phyloP scores from a whole-genome alignment of 257 asterid genomes.

The Petunia secreta region DNA sequence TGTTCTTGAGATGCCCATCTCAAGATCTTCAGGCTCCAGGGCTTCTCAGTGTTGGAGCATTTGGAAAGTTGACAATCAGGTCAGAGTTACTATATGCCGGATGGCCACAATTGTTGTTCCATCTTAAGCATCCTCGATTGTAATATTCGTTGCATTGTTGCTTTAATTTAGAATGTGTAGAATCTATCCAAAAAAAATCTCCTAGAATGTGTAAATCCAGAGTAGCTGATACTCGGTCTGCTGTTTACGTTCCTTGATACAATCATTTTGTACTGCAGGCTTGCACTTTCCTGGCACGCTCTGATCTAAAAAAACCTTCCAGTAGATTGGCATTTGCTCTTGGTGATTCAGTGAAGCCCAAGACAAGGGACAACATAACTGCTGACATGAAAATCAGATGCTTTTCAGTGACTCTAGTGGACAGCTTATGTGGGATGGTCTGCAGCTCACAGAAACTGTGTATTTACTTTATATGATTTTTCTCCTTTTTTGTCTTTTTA shows the following conservation, averaged over 20 bases:
- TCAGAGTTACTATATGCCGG: constrained; percentile 32
- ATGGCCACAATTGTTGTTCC: not conserved
- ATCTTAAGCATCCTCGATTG: constrained; percentile 3
- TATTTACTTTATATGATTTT: constrained; percentile 26
- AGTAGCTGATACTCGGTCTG: constrained; percentile 20
- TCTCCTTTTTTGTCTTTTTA: constrained; percentile 28
- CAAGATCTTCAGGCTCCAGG: constrained; percentile 79
- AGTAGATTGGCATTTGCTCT: constrained; percentile 79
- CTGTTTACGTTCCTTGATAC: constrained; percentile 28
- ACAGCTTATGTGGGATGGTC: constrained; percentile 98
- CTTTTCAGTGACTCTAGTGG: constrained; percentile 81
- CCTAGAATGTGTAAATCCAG: constrained; percentile 17
- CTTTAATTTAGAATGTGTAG: not conserved
- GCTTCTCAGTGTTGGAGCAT: constrained; percentile 91
- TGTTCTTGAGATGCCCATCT: constrained; percentile 80
- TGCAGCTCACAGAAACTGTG: constrained; percentile 29
- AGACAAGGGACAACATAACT: constrained; percentile 84
- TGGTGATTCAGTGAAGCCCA: constrained; percentile 88
- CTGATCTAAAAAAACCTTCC: constrained; percentile 91
- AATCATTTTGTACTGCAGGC: constrained; percentile 55
- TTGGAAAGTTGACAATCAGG: constrained; percentile 99
- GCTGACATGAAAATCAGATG: constrained; percentile 97
- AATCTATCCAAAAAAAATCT: too few relatives aligned
- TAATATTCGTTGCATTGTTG: not conserved
- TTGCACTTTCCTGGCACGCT: constrained; percentile 93